Evolutionary conservation across 2,329 filamentous ascomycete species (phyloP), one percentile per base, ranked within the genome.

Genomic region (Penicillium janthinellum): DNA sequence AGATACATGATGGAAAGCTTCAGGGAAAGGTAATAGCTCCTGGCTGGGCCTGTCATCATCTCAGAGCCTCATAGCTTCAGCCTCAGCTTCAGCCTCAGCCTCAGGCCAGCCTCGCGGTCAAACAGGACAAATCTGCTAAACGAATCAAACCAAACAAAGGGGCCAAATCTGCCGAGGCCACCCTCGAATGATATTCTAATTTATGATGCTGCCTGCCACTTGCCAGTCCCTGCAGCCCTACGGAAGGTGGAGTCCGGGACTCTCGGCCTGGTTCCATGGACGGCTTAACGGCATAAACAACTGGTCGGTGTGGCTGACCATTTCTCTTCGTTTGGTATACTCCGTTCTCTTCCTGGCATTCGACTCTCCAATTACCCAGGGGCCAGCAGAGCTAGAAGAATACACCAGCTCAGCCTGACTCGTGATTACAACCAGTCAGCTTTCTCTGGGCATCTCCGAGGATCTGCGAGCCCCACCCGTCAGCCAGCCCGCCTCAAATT

Each of bases 181-280:
- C 7, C 8, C 20, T 20, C 20, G 20, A 20, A 20, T 20, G 20
- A 2, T 20, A 20, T 20, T 11, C n/a, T 11, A 54, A 54, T 54
- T 20, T 20, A 20, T 20, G 49, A 39, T 56, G 60, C 20, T 62
- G 57, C 60, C 60, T 62, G 59, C 59, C 25, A 25, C 60, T 57
- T 62, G 59, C 59, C 25, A 25, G 57, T 49, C 58, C 58, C 58
- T 61, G 57, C 51, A 44, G 60, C 60, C 60, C 57, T 62, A 59
- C 54, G 49, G 8, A 20, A n/a, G 15, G 20, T 38, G 38, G 48
- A 35, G 47, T 34, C 44, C 17, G 49, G 56, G 49, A 22, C 17
- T 35, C 34, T 34, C 34, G 41, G 48, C 22, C 28, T 31, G 38
- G 41, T 37, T 44, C 54, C 45, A 56, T 53, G 56, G 49, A 20